These are phyloP conservation scores for Wickerhamomyces strasburgensis DNA, from an alignment of 805 yeast species.

Conservation along the genomic window DNA sequence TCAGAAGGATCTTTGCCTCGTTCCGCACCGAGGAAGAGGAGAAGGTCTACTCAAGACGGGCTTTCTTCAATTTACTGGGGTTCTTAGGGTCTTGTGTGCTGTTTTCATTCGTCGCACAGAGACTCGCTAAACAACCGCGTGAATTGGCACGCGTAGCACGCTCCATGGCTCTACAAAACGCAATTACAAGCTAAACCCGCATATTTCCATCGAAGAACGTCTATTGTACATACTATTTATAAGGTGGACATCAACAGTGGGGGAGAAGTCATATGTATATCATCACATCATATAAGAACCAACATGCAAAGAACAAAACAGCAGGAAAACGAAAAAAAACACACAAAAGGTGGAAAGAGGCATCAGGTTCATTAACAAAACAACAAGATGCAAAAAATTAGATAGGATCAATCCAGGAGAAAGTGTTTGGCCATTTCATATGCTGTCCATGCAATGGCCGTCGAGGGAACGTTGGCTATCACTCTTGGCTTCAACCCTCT, in stretches of 20 bases:
- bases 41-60: constrained; percentile 67
- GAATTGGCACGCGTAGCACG: constrained; percentile 22
- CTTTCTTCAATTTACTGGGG: constrained; percentile 76
- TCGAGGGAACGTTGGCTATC: constrained; percentile 88
- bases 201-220: too few species aligned
- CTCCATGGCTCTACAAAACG: constrained; percentile 20
- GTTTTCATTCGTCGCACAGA: constrained; percentile 77
- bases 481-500: constrained; percentile 90
- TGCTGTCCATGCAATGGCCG: constrained; percentile 97
- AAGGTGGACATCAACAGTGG: too few species aligned
- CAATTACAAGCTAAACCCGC: too few species aligned
- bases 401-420: constrained; percentile 16
- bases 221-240: too few species aligned
- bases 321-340: not conserved
- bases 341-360: not conserved
- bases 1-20: constrained; percentile 73
- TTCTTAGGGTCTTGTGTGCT: constrained; percentile 76
- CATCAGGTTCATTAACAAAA: not conserved
- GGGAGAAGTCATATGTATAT: too few species aligned
- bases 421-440: constrained; percentile 88
- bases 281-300: too few species aligned
- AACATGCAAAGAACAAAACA: not conserved
- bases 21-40: constrained; percentile 87
- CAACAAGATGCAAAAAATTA: not conserved
- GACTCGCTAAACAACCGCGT: constrained; percentile 25